A percentile compares a stretch with the other conserved stretches of the same genome.
Evolutionary conservation across 2,329 filamentous ascomycete species (phyloP).

Genomic region (Ilyonectria sp.): DNA sequence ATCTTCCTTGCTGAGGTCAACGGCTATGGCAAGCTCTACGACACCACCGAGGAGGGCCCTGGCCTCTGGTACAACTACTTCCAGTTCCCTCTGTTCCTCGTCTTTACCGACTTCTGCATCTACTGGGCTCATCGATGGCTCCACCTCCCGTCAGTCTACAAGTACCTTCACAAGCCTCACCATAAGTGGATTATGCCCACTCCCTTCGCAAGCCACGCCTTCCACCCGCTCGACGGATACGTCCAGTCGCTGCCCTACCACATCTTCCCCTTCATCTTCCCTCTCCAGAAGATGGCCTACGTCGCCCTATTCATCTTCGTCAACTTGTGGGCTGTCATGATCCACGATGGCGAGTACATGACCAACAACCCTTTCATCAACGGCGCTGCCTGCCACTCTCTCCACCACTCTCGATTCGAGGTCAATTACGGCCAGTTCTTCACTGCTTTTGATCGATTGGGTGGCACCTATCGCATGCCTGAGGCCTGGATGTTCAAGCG

Average conservation of each 20-base stretch:
- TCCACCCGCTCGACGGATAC: constrained; percentile 95
- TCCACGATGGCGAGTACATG: constrained; percentile 95
- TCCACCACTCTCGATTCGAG: constrained; percentile 75
- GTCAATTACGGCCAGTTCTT: constrained; percentile 95
- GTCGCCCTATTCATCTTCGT: constrained; percentile 90
- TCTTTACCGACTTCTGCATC: constrained; percentile 91
- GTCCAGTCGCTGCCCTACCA: constrained; percentile 93
- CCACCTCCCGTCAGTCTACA: constrained; percentile 85
- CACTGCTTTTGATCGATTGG: constrained; percentile 90
- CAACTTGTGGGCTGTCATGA: constrained; percentile 97
- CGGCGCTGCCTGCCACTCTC: constrained; percentile 88
- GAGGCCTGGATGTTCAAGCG: constrained; percentile 88
- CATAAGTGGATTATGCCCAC: constrained; percentile 99
- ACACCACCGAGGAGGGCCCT: constrained; percentile 81
- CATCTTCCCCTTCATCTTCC: constrained; percentile 92
- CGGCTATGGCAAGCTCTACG: constrained; percentile 90
- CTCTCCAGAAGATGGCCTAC: constrained; percentile 91
- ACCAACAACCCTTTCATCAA: constrained; percentile 94
- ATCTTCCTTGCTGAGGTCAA: constrained; percentile 88
- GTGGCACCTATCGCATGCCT: constrained; percentile 88
- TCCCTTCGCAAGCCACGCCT: constrained; percentile 92
- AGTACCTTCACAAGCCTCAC: constrained; percentile 93
- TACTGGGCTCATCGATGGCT: constrained; percentile 93
- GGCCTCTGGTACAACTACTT: constrained; percentile 83
- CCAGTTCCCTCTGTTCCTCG: constrained; percentile 90